Evolutionary conservation across 805 yeast species (phyloP).

Genomic region (Saccharomycopsis vini): DNA sequence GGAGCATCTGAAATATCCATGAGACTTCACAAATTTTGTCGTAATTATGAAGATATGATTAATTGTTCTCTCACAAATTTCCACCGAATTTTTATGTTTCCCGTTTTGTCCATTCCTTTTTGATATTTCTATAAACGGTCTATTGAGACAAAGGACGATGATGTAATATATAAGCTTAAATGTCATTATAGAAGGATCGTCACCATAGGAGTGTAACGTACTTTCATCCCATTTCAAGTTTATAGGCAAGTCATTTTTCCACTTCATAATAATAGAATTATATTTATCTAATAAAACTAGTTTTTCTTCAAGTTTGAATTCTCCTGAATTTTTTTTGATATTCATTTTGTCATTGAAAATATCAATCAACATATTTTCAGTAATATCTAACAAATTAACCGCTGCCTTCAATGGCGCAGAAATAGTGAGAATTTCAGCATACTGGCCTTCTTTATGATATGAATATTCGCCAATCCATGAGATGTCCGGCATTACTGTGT

Average conservation of each 20-base stretch:
- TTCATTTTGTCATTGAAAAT: slow-evolving; percentile 28
- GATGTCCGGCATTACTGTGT: slow-evolving; percentile 50
- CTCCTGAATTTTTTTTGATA: slow-evolving; percentile 25
- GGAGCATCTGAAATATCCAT: slow-evolving; percentile 35
- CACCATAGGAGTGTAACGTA: slow-evolving; percentile 33
- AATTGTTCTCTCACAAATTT: slow-evolving; percentile 33
- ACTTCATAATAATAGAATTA: slow-evolving; percentile 40
- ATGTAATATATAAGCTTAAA: slow-evolving; percentile 52
- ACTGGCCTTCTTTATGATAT: background rate
- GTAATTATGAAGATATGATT: slow-evolving; percentile 35
- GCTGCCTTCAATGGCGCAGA: slow-evolving; percentile 19
- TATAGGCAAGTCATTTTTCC: slow-evolving; percentile 43
- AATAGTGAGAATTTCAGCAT: slow-evolving; percentile 26
- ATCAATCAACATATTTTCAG: slow-evolving; percentile 31
- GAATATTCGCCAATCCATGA: slow-evolving; percentile 52
- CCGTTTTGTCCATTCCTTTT: background rate
- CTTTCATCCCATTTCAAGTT: slow-evolving; percentile 41
- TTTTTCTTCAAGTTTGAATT: slow-evolving; percentile 31
- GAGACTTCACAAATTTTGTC: slow-evolving; percentile 29
- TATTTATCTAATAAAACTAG: slow-evolving; percentile 27
- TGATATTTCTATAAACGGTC: slow-evolving; percentile 5
- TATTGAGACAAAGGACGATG: slow-evolving; percentile 36
- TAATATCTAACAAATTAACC: slow-evolving; percentile 36
- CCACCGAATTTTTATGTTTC: slow-evolving; percentile 12
- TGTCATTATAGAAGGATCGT: slow-evolving; percentile 45